phyloP scores from a whole-genome alignment of 805 yeast genomes.

The Torulaspora delbrueckii region DNA sequence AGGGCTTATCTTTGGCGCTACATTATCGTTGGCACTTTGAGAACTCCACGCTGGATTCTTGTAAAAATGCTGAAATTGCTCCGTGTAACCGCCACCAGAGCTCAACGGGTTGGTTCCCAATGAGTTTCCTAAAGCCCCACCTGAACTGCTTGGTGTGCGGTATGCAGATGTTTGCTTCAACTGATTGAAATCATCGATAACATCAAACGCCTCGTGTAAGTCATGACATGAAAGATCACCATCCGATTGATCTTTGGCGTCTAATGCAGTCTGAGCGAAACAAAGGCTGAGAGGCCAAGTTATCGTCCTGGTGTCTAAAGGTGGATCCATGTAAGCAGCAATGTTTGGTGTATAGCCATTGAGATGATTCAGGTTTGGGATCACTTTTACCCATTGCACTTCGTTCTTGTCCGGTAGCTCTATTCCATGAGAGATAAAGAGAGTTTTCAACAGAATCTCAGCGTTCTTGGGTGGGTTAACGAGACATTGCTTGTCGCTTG shows the following conservation, averaged over 20 bases:
- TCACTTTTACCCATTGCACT: constrained; percentile 57
- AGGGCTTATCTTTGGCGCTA: constrained; percentile 8
- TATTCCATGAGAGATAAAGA: constrained; percentile 38
- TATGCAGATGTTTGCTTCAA: constrained; percentile 38
- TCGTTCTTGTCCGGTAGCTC: constrained; percentile 25
- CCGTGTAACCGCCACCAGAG: constrained; percentile 33
- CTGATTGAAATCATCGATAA: constrained; percentile 39
- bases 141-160: constrained; percentile 35
- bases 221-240: constrained; percentile 14
- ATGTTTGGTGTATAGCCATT: constrained; percentile 64
- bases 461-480: constrained; percentile 42
- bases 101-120: constrained; percentile 30
- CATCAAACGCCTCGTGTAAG: constrained; percentile 34
- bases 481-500: constrained; percentile 34
- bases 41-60: constrained; percentile 18
- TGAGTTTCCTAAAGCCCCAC: constrained; percentile 15
- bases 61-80: constrained; percentile 29
- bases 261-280: constrained; percentile 44
- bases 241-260: constrained; percentile 8
- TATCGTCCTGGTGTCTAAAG: constrained; percentile 50
- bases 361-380: constrained; percentile 63
- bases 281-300: constrained; percentile 73
- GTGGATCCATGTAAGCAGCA: constrained; percentile 49
- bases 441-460: constrained; percentile 35
- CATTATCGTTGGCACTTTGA: constrained; percentile 10